Percentiles rank a stretch among this genome's conserved stretches.
These are phyloP conservation scores for Microthlaspi erraticum DNA, from an alignment of 345 rosid genomes.

Conservation along the genomic window DNA sequence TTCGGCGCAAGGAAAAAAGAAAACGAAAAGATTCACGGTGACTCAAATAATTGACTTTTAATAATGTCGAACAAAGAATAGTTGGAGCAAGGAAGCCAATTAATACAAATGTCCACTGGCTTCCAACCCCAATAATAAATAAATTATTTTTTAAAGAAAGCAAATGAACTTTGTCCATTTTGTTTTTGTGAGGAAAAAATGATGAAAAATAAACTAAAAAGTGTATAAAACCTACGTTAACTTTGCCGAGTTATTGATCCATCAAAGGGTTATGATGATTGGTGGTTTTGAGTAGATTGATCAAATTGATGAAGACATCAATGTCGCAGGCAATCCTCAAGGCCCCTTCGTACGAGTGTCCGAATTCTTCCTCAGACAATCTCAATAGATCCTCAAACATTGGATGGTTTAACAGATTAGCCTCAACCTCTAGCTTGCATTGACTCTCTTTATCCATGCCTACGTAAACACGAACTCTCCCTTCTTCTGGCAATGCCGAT, in stretches of 20 bases:
- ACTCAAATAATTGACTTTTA: too few species aligned
- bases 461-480: slow-evolving; percentile 51
- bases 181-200: too few species aligned
- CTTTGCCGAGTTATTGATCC: background rate
- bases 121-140: too few species aligned
- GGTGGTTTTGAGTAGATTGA: slow-evolving; percentile 50
- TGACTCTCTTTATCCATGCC: slow-evolving; percentile 50
- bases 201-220: too few species aligned
- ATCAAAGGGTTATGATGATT: slow-evolving; percentile 24
- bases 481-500: slow-evolving; percentile 41
- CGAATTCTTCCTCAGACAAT: slow-evolving; percentile 56
- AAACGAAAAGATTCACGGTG: too few species aligned
- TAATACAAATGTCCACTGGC: too few species aligned
- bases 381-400: slow-evolving; percentile 52
- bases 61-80: too few species aligned
- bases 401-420: slow-evolving; percentile 57
- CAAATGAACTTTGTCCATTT: too few species aligned
- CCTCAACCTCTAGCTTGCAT: slow-evolving; percentile 54
- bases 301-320: slow-evolving; percentile 50
- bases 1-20: too few species aligned
- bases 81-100: too few species aligned
- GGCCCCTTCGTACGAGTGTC: slow-evolving; percentile 56
- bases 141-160: too few species aligned
- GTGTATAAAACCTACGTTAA: too few species aligned
- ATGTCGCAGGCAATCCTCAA: slow-evolving; percentile 57